A percentile compares a stretch with the other conserved stretches of the same genome.
phyloP scores from a whole-genome alignment of 495 filamentous ascomycete species.

The Elasticomyces elasticus region DNA sequence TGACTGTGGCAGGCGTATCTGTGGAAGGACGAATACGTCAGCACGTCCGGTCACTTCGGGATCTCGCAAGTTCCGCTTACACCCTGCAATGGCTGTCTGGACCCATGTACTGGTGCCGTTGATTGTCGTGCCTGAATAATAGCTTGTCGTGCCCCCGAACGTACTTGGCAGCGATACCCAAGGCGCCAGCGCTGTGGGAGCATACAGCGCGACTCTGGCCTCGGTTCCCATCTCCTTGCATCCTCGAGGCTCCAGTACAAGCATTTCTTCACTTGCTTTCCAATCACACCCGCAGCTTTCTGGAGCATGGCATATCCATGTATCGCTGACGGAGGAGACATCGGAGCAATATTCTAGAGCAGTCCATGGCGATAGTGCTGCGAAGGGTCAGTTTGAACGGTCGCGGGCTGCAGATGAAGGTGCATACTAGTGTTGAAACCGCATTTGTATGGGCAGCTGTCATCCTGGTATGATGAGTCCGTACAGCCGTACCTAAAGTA shows the following conservation, averaged over 20 bases:
- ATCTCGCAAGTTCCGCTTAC: neutral
- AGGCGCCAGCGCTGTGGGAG: conserved; percentile 1
- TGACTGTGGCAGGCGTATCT: conserved; percentile 7
- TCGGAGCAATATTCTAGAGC: conserved; percentile 10
- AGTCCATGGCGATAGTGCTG: conserved; percentile 9
- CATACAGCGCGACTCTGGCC: conserved; percentile 16
- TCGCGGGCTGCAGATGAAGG: neutral
- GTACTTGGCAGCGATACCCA: conserved; percentile 7
- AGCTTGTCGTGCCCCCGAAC: conserved; percentile 5
- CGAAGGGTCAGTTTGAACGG: neutral
- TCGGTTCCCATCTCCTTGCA: conserved; percentile 15
- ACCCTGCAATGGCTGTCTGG: neutral
- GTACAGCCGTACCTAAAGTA: conserved; percentile 21
- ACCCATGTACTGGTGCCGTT: conserved; percentile 1
- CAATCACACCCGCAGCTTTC: conserved; percentile 18
- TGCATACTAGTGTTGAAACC: conserved; percentile 12
- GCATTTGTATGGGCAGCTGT: conserved; percentile 13
- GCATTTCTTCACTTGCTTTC: conserved; percentile 1
- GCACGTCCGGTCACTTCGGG: neutral
- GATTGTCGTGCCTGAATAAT: conserved; percentile 3
- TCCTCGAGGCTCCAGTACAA: neutral
- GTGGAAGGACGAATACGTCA: neutral
- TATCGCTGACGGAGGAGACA: conserved; percentile 1
- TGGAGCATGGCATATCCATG: conserved; percentile 11
- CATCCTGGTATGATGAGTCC: conserved; percentile 10